Evolutionary conservation across 495 filamentous ascomycete species (phyloP).

Genomic region (Penicillium ochrochloron): DNA sequence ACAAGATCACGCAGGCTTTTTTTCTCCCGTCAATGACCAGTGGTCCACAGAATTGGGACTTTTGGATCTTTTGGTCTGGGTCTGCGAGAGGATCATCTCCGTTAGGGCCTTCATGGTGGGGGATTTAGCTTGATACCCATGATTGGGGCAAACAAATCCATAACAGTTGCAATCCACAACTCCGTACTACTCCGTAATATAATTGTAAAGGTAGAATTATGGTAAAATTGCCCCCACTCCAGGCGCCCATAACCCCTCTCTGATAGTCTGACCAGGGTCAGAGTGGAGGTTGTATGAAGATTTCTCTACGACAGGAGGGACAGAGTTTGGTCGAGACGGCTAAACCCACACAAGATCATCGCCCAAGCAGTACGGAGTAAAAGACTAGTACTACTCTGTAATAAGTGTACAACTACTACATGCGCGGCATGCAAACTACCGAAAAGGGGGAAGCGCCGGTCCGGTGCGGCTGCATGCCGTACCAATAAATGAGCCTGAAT

Average conservation of each 20-base stretch:
- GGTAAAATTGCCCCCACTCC: conserved; percentile 13
- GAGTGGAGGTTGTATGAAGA: conserved; percentile 21
- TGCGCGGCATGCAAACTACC: conserved; percentile 2
- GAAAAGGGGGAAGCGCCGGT: conserved; percentile 4
- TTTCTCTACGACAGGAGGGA: conserved; percentile 14
- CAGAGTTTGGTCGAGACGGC: conserved; percentile 21
- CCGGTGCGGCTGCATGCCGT: background rate
- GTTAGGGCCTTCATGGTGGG: conserved; percentile 14
- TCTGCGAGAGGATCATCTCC: conserved; percentile 23
- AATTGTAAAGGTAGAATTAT: conserved; percentile 4
- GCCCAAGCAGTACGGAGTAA: background rate
- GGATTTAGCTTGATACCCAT: conserved; percentile 7
- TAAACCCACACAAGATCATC: conserved; percentile 20
- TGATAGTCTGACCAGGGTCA: conserved; percentile 10
- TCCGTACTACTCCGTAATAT: conserved; percentile 1
- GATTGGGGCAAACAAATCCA: conserved; percentile 19
- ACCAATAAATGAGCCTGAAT: background rate
- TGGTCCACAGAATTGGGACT: background rate
- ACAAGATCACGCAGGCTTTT: conserved; percentile 3
- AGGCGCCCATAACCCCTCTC: conserved; percentile 20
- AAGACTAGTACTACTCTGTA: background rate
- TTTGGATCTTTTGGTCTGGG: conserved; percentile 8
- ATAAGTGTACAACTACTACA: background rate
- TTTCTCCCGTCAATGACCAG: conserved; percentile 12
- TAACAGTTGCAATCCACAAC: conserved; percentile 4